Evolutionary conservation across 106 monocot species (phyloP).

Genomic region (Triglochin maritima): DNA sequence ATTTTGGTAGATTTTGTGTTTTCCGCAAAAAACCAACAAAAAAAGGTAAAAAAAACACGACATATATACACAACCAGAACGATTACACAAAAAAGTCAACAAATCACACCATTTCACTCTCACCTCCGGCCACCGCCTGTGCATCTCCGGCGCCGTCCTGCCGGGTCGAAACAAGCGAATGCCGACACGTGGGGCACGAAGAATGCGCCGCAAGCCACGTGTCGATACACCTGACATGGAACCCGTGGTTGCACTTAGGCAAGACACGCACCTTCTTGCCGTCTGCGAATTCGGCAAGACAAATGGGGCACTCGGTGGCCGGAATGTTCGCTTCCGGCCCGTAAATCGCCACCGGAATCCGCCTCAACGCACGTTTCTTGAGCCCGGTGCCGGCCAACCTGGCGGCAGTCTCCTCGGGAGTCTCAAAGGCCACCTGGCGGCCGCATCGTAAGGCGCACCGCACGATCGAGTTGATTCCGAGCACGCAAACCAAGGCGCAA

Average conservation of each 20-base stretch:
- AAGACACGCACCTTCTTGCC: constrained; percentile 16
- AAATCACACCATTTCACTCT: too few relatives aligned
- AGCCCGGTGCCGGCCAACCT: neutral
- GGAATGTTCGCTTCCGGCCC: neutral
- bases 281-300: constrained; percentile 8
- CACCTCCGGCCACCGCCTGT: too few relatives aligned
- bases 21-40: too few relatives aligned
- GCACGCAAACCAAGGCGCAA: constrained; percentile 8
- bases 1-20: too few relatives aligned
- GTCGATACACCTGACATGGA: constrained; percentile 20
- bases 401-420: neutral
- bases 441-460: constrained; percentile 1
- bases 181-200: constrained; percentile 17
- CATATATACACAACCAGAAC: too few relatives aligned
- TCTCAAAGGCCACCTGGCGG: neutral
- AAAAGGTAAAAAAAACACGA: too few relatives aligned
- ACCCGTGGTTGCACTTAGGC: constrained; percentile 20
- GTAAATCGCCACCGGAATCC: constrained; percentile 4
- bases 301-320: constrained; percentile 15
- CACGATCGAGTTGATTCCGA: constrained; percentile 11
- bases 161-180: neutral
- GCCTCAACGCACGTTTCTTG: neutral
- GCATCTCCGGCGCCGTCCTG: neutral
- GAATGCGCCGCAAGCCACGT: constrained; percentile 11
- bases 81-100: too few relatives aligned